A percentile compares a stretch with the other conserved stretches of the same genome.
These are phyloP conservation scores for Trichoderma erinaceum DNA, from an alignment of 495 filamentous ascomycete species.

Conservation along the genomic window DNA sequence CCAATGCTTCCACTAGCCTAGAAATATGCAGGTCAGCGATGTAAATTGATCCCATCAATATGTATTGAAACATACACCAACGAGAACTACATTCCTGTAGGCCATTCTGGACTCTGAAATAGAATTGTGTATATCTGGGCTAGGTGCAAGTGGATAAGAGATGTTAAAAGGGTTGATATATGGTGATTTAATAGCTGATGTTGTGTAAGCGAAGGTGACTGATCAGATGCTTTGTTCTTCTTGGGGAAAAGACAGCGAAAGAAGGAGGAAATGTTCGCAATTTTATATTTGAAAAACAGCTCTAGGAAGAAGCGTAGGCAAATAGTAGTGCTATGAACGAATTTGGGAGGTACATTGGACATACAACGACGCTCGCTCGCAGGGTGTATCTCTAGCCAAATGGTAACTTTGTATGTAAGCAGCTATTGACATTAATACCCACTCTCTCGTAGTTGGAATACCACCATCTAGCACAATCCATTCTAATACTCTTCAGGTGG, in stretches of 20 bases:
- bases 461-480: too few relatives aligned
- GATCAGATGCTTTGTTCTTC: background rate
- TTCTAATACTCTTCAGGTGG: too few relatives aligned
- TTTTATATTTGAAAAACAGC: background rate
- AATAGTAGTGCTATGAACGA: background rate
- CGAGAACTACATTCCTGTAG: constrained; percentile 41
- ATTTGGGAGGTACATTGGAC: background rate
- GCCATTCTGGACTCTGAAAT: constrained; percentile 28
- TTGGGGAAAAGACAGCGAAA: background rate
- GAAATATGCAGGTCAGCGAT: background rate
- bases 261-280: background rate
- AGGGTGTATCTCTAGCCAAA: too few relatives aligned
- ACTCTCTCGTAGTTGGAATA: too few relatives aligned
- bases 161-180: background rate
- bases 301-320: background rate
- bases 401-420: too few relatives aligned
- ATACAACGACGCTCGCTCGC: too few relatives aligned
- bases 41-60: background rate
- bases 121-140: background rate
- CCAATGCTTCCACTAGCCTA: constrained; percentile 53
- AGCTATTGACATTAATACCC: too few relatives aligned
- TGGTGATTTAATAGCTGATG: background rate
- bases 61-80: constrained; percentile 35
- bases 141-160: background rate
- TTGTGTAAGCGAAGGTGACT: background rate